Evolutionary conservation across 176 grass and related monocot genomes (phyloP), one percentile per base, ranked within the genome.

Genomic region (Tillandsia leiboldiana): DNA sequence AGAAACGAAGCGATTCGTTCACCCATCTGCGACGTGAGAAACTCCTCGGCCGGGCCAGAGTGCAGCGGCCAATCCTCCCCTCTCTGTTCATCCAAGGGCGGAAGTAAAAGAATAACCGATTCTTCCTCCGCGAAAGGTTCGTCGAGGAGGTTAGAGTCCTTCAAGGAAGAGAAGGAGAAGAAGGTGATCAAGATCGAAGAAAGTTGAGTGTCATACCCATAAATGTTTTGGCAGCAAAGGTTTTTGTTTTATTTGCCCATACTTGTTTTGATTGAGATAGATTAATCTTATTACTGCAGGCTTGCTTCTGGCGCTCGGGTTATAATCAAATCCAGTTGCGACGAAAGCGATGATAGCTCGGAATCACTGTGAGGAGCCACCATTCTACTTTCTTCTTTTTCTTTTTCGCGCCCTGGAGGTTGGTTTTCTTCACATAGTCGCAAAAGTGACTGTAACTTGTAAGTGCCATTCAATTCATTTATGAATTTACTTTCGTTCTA

Each of bases 181-280:
- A 90, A 88, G 57, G 64, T 93, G 64, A 87, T 90, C 82, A 99
- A 81, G 72, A 99, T 99, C 1, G 90, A 99, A 99, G 95, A 99
- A 99, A 94, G 90, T 87, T 94, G 72, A 94, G 87, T 90, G 78
- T 11, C 63, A 51, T 74, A 73, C 11, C 64, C 9, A 12, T 15
- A 22, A 27, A 12, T 74, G 13, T 12, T 0, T 81, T 73, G 2
- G 18, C 33, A 23, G 51, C 50, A 22, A 26, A 23, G 10, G 33
- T 26, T 53, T 49, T 61, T 52, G 12, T 75, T 50, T 7, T 42
- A 42, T 6, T 57, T 73, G 26, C 70, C 22, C 50, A 50, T 70
- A 58, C 71, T 1, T 49, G 52, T 42, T 84, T 49, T 50, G 47
- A 85, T 65, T 90, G 79, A 87, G 81, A 76, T 68, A 28, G 68